phyloP scores from a whole-genome alignment of 768 basidiomycete genomes.

The Lactarius hatsudake region DNA sequence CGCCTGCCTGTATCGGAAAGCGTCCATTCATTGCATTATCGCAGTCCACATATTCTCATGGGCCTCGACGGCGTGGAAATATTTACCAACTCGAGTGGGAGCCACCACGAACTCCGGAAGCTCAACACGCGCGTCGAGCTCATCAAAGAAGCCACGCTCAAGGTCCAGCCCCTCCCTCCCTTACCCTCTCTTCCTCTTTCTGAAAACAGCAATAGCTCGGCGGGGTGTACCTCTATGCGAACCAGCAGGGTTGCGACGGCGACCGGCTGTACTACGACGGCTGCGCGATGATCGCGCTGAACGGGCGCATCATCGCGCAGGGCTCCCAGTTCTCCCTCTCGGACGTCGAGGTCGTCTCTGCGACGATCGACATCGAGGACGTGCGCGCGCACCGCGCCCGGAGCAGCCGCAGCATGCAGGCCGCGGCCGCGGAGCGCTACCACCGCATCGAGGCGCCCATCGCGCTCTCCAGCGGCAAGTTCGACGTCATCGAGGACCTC shows the following conservation, averaged over 20 bases:
- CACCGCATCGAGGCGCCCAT: conserved; percentile 80
- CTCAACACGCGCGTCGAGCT: conserved; percentile 87
- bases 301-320: conserved; percentile 89
- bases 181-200: not conserved
- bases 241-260: conserved; percentile 98
- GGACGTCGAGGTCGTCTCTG: conserved; percentile 95
- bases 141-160: conserved; percentile 94
- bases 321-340: conserved; percentile 94
- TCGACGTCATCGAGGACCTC: conserved; percentile 50
- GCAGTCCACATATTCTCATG: conserved; percentile 95
- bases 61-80: conserved; percentile 98
- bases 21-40: not conserved
- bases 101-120: conserved; percentile 98
- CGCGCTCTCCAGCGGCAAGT: conserved; percentile 72
- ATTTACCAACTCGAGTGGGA: conserved; percentile 97
- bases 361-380: conserved; percentile 96
- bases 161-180: conserved; percentile 46
- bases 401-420: conserved; percentile 88
- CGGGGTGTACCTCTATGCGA: conserved; percentile 96
- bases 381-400: conserved; percentile 85
- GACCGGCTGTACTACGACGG: conserved; percentile 98
- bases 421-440: conserved; percentile 71
- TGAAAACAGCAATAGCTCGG: conserved; percentile 59
- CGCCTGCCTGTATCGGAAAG: not conserved
- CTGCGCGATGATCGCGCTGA: conserved; percentile 92